phyloP scores from a whole-genome alignment of 257 asterid genomes.

The Hygrophila difformis region DNA sequence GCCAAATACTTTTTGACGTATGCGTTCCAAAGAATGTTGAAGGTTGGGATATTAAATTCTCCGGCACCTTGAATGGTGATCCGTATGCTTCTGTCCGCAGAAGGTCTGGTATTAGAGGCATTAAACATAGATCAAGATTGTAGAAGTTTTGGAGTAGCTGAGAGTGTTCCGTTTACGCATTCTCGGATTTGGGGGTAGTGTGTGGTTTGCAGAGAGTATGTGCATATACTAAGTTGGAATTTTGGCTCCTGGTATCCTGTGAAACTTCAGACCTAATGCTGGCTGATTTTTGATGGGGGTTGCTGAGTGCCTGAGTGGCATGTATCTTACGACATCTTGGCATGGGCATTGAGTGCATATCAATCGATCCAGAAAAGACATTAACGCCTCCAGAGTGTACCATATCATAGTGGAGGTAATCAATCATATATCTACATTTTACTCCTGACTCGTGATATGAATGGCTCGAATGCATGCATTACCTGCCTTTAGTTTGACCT shows the following conservation, averaged over 20 bases:
- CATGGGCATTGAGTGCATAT: too few species aligned
- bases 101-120: slow-evolving; percentile 40
- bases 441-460: too few species aligned
- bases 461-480: too few species aligned
- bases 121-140: slow-evolving; percentile 55
- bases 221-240: not conserved
- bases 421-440: too few species aligned
- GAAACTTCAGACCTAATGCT: not conserved
- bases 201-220: not conserved
- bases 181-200: slow-evolving; percentile 4
- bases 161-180: not conserved
- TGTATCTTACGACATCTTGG: too few species aligned
- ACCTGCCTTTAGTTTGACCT: too few species aligned
- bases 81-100: slow-evolving; percentile 50
- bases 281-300: slow-evolving; percentile 6
- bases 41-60: slow-evolving; percentile 81
- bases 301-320: too few species aligned
- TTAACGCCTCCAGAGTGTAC: too few species aligned
- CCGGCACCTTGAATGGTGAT: slow-evolving; percentile 59
- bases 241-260: not conserved
- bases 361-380: too few species aligned
- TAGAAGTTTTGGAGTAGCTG: slow-evolving; percentile 24
- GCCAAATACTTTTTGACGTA: slow-evolving; percentile 67
- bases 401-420: too few species aligned
- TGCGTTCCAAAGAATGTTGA: slow-evolving; percentile 82